phyloP scores from a whole-genome alignment of 192 early-diverging fungal genomes.

The Linnemannia schmuckeri region DNA sequence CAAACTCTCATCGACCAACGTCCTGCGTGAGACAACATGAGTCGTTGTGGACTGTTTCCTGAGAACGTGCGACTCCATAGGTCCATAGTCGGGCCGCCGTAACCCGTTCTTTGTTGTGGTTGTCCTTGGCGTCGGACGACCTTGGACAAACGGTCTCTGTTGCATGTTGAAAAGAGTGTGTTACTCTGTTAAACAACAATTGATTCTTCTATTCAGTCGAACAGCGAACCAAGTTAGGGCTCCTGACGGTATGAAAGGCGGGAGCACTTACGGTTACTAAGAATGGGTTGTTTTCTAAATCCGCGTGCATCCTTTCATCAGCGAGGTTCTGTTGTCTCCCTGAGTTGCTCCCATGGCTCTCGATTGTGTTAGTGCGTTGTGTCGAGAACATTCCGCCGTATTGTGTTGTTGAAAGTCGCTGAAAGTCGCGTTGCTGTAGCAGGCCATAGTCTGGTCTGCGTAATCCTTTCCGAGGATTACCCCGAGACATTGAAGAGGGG shows the following conservation, averaged over 20 bases:
- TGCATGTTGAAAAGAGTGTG: neutral
- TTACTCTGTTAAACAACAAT: neutral
- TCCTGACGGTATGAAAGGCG: neutral
- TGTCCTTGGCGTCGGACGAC: slow-evolving; percentile 3
- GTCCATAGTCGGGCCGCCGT: slow-evolving; percentile 44
- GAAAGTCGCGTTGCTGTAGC: slow-evolving; percentile 27
- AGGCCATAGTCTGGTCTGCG: slow-evolving; percentile 47
- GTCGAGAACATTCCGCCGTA: neutral
- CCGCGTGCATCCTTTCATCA: neutral
- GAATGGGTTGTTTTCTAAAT: neutral
- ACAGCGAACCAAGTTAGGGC: neutral
- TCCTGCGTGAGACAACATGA: slow-evolving; percentile 28
- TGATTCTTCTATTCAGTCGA: neutral
- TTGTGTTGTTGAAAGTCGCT: slow-evolving; percentile 6
- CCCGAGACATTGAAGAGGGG: slow-evolving; percentile 8
- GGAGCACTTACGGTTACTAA: neutral
- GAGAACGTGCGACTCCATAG: slow-evolving; percentile 31
- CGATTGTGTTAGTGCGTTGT: neutral
- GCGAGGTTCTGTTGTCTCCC: neutral
- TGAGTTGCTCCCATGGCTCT: neutral
- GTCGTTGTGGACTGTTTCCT: slow-evolving; percentile 35
- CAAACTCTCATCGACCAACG: slow-evolving; percentile 34
- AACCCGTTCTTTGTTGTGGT: slow-evolving; percentile 26
- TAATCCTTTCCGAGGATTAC: slow-evolving; percentile 26
- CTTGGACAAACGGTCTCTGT: neutral